Evolutionary conservation across 2,329 filamentous ascomycete species (phyloP), one percentile per base, ranked within the genome.

Genomic region (Pleurostoma richardsiae): DNA sequence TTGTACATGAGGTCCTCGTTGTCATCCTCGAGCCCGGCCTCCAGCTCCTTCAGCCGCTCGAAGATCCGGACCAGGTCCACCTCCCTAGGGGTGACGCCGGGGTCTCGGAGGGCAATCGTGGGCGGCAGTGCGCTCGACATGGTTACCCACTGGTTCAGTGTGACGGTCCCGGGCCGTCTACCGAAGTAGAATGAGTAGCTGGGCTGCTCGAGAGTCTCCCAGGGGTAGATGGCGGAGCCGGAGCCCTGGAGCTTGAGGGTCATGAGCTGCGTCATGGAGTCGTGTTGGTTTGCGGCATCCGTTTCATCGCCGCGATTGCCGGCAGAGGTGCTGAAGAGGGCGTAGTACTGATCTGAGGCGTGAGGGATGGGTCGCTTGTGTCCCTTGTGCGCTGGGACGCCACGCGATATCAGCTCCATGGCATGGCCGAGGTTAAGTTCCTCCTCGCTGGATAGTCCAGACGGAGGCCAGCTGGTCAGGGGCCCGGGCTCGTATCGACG

Each of bases 141-240:
- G 46, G 77, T 74, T 10, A 79, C 77, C 78, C 84, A 89, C 52
- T 83, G 79, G 55, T 86, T 88, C 43, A 90, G 67, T 0, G 85
- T 88, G 44, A 86, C 78, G 1, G 86, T 90, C 5, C 86, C 86
- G 0, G 85, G 80, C 27, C 79, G 72, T 43, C 71, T 69, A 10
- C 86, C 86, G 61, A 81, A 85, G 53, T 76, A 79, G 59, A 86
- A 87, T 1, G 81, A 74, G 63, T 83, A 82, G 59, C 83, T 88
- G 4, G 86, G 86, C 57, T 89, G 85, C 59, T 90, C 86, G 29
- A 90, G 70, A 2, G 85, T 84, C 51, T 85, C 79, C 86, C 83
- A 89, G 3, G 83, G 84, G 49, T 70, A 61, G 3, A 61, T 59
- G 40, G 77, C 68, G 11, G 66, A 57, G 4, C 67, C 68, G 0